phyloP scores from a whole-genome alignment of 2,329 filamentous ascomycete genomes.

The Sclerotinia nivalis region DNA sequence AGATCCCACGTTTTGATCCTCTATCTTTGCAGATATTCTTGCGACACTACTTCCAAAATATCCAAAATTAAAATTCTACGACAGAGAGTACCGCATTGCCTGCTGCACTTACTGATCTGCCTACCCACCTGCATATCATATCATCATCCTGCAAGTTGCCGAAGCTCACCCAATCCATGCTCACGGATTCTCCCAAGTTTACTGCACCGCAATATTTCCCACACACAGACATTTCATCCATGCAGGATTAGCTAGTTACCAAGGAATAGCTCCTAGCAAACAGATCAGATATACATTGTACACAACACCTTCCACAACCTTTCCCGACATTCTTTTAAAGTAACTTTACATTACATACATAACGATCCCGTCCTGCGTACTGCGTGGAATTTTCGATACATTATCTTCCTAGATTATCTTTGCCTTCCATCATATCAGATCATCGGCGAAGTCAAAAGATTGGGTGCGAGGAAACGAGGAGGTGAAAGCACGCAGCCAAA shows the following conservation, averaged over 20 bases:
- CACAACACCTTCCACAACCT: constrained; percentile 14
- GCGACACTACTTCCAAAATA: background rate
- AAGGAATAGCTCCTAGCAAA: constrained; percentile 9
- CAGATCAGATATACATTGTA: constrained; percentile 10
- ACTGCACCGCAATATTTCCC: constrained; percentile 9
- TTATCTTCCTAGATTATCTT: constrained; percentile 9
- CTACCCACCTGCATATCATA: constrained; percentile 17
- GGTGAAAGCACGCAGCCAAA: constrained; percentile 5
- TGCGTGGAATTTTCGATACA: constrained; percentile 20
- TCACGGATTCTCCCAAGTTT: background rate
- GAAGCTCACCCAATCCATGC: constrained; percentile 14
- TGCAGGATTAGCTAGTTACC: background rate
- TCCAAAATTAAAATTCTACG: constrained; percentile 10
- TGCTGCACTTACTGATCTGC: constrained; percentile 10
- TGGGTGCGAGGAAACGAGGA: constrained; percentile 13
- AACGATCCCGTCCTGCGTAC: constrained; percentile 12
- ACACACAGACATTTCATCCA: background rate
- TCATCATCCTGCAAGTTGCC: constrained; percentile 15
- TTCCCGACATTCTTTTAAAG: constrained; percentile 5
- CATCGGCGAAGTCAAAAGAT: background rate
- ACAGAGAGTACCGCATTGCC: background rate
- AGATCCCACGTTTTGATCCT: constrained; percentile 13
- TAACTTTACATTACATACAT: constrained; percentile 2
- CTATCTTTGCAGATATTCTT: background rate
- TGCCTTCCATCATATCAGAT: constrained; percentile 12